Evolutionary conservation across 2,329 filamentous ascomycete species (phyloP).

Genomic region (Rutstroemia sp.): DNA sequence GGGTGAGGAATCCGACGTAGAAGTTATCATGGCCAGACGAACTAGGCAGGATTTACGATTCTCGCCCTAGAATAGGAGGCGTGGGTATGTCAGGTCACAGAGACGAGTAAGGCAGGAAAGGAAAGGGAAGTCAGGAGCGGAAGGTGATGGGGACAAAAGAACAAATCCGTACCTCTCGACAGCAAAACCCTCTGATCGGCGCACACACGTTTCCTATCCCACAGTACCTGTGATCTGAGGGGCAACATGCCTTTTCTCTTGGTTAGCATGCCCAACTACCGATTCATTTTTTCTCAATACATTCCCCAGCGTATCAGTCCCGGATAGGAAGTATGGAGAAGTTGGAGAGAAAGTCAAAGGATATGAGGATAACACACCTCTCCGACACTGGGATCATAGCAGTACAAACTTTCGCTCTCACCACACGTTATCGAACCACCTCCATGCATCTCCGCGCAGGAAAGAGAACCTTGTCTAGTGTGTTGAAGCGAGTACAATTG

Average conservation of each 20-base stretch:
- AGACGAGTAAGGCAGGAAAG: not conserved
- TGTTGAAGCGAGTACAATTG: not conserved
- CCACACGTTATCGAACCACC: constrained; percentile 13
- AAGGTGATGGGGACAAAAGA: not conserved
- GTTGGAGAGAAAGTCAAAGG: not conserved
- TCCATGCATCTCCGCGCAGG: constrained; percentile 16
- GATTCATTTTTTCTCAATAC: not conserved
- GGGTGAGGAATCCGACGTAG: not conserved
- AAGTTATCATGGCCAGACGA: not conserved
- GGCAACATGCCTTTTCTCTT: constrained; percentile 16
- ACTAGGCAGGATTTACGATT: not conserved
- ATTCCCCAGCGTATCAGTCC: not conserved
- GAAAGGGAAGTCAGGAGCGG: too few species aligned
- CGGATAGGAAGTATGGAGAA: too few species aligned
- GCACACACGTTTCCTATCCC: constrained; percentile 15
- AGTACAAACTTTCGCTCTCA: constrained; percentile 9
- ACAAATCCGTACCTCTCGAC: constrained; percentile 12
- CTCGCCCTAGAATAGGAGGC: not conserved
- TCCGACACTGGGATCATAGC: constrained; percentile 19
- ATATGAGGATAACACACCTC: constrained; percentile 10
- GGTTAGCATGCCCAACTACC: not conserved
- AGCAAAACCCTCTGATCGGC: constrained; percentile 16
- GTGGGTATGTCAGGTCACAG: not conserved
- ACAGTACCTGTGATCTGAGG: constrained; percentile 17
- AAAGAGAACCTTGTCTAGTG: constrained; percentile 4